A percentile compares a stretch with the other conserved stretches of the same genome.
Evolutionary conservation across 1,284 basidiomycete genomes (phyloP).

Genomic region (Heterobasidion irregulare): DNA sequence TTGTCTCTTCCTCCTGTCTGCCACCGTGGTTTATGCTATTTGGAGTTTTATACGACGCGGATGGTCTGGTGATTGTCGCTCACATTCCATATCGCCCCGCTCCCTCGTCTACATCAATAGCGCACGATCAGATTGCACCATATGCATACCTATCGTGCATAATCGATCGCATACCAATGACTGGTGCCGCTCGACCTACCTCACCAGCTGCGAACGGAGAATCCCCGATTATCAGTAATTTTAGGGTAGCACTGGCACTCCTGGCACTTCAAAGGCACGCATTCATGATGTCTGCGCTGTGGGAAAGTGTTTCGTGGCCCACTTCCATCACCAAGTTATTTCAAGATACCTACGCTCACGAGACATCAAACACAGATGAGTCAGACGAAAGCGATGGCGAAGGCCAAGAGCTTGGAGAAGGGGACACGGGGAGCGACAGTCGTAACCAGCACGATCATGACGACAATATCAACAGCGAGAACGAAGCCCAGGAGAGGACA

Average conservation of each 20-base stretch:
- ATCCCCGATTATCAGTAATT: background rate
- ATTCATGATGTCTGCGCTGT: background rate
- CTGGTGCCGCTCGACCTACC: background rate
- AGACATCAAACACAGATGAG: too few relatives aligned
- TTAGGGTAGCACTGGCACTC: background rate
- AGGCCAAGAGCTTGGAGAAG: too few relatives aligned
- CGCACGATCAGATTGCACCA: background rate
- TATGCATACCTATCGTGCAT: background rate
- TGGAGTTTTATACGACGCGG: background rate
- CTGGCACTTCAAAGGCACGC: background rate
- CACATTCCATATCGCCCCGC: background rate
- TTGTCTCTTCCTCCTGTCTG: background rate
- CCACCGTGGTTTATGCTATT: background rate
- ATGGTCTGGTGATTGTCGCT: background rate
- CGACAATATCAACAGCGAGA: too few relatives aligned
- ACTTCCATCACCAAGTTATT: too few relatives aligned
- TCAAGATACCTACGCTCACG: too few relatives aligned
- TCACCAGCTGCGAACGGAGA: background rate
- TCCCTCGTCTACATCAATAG: background rate
- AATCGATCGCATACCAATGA: background rate
- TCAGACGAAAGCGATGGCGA: too few relatives aligned
- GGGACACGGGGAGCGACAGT: too few relatives aligned
- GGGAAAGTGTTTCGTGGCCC: background rate
- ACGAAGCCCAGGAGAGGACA: too few relatives aligned
- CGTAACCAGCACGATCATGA: too few relatives aligned